Evolutionary conservation across 305 asterid species (phyloP).

Genomic region (Solanum hybrid): DNA sequence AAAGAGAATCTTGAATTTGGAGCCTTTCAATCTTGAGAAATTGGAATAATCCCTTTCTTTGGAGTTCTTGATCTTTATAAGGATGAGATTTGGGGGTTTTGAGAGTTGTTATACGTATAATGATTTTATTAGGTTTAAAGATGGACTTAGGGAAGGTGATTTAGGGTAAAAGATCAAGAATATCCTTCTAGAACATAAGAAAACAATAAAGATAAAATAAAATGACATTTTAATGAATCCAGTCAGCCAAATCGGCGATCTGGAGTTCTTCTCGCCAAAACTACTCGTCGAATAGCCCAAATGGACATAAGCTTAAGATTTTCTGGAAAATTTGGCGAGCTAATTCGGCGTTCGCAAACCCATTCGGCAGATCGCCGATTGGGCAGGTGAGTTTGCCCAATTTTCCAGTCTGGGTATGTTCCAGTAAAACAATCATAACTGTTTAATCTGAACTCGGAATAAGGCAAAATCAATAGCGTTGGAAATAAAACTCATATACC

Average conservation of each 20-base stretch:
- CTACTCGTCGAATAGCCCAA: neutral
- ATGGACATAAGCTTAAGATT: neutral
- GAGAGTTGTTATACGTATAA: neutral
- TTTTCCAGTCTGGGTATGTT: neutral
- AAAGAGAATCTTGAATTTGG: neutral
- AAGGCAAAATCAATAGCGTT: no score
- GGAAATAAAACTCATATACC: neutral
- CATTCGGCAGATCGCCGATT: neutral
- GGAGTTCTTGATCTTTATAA: neutral
- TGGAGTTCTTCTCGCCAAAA: neutral
- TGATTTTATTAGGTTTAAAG: neutral
- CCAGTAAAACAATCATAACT: neutral
- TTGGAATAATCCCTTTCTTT: neutral
- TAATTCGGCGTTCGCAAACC: neutral
- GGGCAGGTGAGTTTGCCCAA: neutral
- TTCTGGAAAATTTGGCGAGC: accelerated
- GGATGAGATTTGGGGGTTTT: neutral
- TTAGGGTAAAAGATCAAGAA: neutral
- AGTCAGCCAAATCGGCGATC: neutral
- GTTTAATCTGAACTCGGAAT: no score
- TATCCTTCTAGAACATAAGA: neutral
- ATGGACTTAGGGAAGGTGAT: neutral
- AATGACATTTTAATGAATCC: neutral
- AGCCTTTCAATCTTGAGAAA: neutral
- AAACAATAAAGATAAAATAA: neutral